Evolutionary conservation across 352 stramenopile genomes (phyloP), one percentile per base, ranked within the genome.

Genomic region (Phytophthora ohioensis): DNA sequence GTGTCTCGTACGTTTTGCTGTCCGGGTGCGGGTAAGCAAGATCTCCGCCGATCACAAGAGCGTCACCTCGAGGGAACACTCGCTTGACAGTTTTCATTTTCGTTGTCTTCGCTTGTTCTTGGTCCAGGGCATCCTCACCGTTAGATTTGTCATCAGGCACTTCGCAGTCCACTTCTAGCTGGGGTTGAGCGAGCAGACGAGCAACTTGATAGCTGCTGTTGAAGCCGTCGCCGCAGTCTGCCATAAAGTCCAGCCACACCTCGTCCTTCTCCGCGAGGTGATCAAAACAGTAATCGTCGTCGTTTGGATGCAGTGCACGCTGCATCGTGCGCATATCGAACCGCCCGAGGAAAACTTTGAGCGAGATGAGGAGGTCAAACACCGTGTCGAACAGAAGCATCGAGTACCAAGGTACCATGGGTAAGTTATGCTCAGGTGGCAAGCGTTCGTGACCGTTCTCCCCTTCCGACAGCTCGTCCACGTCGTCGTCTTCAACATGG

Each of bases 321-420:
- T 98, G 94, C 85, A 98, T 96, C 30, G 84, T 85, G 9, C 94
- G 90, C 67, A 95, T 92, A 63, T 98, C 94, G 56, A 94, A 94
- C 2, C 85, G 82, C 1, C 94, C 94, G 12, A 98, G 81, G 75
- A 98, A 98, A 45, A 98, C 88, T 57, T 98, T 97, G 31, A 98
- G 81, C 53, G 91, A 97, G 21, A 98, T 91, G 53, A 98, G 81
- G n/a, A 98, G 69, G 60, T 97, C 80, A 66, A 98, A 97, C 0
- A 88, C 91, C 30, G 93, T 97, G 72, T 97, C 84, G 36, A 98
- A 95, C 11, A 98, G 66, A 51, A 98, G 91, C 71, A 97, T 91
- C n/a, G 93, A 98, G 73, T 98, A 98, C 94, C 94, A 98, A 39
- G 92, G 88, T 5, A 98, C 93, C 94, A 98, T 98, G 12, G 89